A percentile compares a stretch with the other conserved stretches of the same genome.
Evolutionary conservation across 345 rosid species (phyloP).

Genomic region (Citrus reticulata): DNA sequence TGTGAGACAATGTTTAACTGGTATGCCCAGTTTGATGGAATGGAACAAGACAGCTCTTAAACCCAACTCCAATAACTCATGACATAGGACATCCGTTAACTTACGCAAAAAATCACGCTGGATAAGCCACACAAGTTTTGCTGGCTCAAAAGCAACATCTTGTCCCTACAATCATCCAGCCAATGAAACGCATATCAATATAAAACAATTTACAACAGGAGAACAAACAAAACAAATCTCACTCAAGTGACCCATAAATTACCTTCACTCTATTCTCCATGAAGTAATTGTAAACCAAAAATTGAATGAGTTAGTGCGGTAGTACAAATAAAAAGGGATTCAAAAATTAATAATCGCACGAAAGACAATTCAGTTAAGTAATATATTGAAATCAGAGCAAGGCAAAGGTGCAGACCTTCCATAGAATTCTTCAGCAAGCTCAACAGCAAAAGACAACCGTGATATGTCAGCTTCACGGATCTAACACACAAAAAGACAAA

Average conservation of each 20-base stretch:
- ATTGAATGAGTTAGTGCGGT: slow-evolving; percentile 40
- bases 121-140: slow-evolving; percentile 98
- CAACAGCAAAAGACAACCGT: slow-evolving; percentile 96
- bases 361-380: slow-evolving; percentile 2
- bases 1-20: not conserved
- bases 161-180: slow-evolving; percentile 62
- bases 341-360: not conserved
- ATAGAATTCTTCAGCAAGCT: slow-evolving; percentile 99
- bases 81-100: slow-evolving; percentile 22
- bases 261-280: slow-evolving; percentile 85
- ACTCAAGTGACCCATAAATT: slow-evolving; percentile 25
- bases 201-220: slow-evolving; percentile 9
- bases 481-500: slow-evolving; percentile 38
- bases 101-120: slow-evolving; percentile 99
- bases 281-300: slow-evolving; percentile 30
- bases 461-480: slow-evolving; percentile 99
- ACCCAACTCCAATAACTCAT: slow-evolving; percentile 8
- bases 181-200: slow-evolving; percentile 18
- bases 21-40: not conserved
- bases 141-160: slow-evolving; percentile 96
- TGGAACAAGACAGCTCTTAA: slow-evolving; percentile 5
- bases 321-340: not conserved
- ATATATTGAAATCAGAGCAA: slow-evolving; percentile 9
- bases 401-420: slow-evolving; percentile 63
- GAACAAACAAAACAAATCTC: slow-evolving; percentile 12